Conservation (phyloP, 495 filamentous ascomycete genomes). For the Annulohypoxylon stygium region DNA sequence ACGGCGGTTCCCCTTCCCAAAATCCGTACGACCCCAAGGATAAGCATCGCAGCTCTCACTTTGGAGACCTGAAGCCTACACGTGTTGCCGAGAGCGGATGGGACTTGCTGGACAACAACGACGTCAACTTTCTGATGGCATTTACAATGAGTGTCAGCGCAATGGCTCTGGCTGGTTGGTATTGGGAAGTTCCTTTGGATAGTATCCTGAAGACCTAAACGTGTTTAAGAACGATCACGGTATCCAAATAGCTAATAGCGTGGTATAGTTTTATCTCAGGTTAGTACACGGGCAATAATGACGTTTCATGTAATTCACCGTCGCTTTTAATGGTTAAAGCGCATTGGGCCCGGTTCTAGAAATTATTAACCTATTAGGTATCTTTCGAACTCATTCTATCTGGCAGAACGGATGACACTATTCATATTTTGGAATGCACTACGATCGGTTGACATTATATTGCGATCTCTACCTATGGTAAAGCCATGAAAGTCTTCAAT, state of each 20-base stretch:
- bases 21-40: constrained; percentile 58
- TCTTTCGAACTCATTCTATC: no score
- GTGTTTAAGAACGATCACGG: background rate
- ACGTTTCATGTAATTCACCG: no score
- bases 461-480: background rate
- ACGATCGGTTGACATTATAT: background rate
- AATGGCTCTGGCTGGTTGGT: constrained; percentile 73
- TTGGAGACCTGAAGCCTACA: constrained; percentile 71
- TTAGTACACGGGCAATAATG: no score
- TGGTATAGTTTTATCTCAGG: background rate
- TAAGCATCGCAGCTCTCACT: constrained; percentile 61
- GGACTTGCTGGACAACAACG: constrained; percentile 92
- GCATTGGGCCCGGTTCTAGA: no score
- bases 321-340: no score
- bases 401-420: no score
- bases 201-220: constrained; percentile 52
- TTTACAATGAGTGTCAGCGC: constrained; percentile 80
- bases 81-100: constrained; percentile 77
- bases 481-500: constrained; percentile 1
- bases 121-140: constrained; percentile 93
- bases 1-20: constrained; percentile 38
- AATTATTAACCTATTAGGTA: no score
- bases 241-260: background rate
- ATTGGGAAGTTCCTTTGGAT: constrained; percentile 62
- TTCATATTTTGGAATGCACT: no score